Conservation (phyloP, 345 rosid genomes). For the Aquilaria yunnanensis region DNA sequence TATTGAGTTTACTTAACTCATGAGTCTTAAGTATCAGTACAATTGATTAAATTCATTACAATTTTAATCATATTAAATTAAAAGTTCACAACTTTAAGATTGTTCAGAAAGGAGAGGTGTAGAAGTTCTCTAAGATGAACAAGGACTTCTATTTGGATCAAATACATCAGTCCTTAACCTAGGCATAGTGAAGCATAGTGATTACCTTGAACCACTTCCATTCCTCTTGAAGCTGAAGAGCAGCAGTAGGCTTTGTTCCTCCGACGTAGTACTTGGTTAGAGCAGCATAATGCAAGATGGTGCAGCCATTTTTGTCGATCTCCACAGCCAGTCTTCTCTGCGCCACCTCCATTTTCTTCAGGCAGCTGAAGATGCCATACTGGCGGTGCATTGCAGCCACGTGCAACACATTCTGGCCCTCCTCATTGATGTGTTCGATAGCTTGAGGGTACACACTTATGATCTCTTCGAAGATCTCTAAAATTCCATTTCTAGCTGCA, state of each 20-base stretch:
- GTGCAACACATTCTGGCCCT: constrained; percentile 18
- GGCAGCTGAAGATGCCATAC: constrained; percentile 10
- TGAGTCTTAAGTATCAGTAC: no score
- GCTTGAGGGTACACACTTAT: constrained; percentile 6
- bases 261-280: neutral
- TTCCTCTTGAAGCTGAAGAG: constrained; percentile 21
- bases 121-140: neutral
- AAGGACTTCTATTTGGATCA: no score
- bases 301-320: constrained; percentile 14
- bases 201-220: constrained; percentile 24
- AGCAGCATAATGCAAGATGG: constrained; percentile 21
- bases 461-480: constrained; percentile 10
- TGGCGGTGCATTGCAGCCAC: constrained; percentile 16
- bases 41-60: no score
- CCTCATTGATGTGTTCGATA: neutral
- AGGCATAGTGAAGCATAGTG: neutral
- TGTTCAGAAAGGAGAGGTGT: neutral
- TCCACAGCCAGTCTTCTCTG: constrained; percentile 5
- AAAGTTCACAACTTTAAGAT: neutral
- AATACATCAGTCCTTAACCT: no score
- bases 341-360: constrained; percentile 1
- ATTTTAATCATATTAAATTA: neutral
- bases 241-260: constrained; percentile 14
- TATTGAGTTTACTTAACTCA: no score
- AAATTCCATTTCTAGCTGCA: constrained; percentile 15